Evolutionary conservation across 441 rosid genomes (phyloP), one percentile per base, ranked within the genome.

Genomic region (Jatropha multifida): DNA sequence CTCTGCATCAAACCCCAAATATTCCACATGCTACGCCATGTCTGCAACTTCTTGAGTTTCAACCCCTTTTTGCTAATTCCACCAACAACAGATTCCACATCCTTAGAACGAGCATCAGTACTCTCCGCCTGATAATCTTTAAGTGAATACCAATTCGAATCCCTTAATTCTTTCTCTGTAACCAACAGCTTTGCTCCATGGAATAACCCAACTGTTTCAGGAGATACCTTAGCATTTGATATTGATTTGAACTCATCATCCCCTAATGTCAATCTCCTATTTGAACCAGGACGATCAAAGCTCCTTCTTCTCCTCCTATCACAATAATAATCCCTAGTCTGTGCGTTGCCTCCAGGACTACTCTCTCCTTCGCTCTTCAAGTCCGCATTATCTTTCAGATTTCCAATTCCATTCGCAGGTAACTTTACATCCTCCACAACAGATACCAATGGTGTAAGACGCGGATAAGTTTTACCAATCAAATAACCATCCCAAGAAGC

Each of bases 401-500:
- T 89, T 69, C 88, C 95, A 27, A 85, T 92, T 2, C 90, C 94
- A 54, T 89, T 92, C 70, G 81, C 74, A 76, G 88, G 90, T 0
- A 92, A 82, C 83, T 96, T 84, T 32, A 58, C 27, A 58, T 58
- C 61, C 12, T 62, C 65, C 17, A 32, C 86, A 7, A 92, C 96
- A 0, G 99, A 90, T 6, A 90, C 84, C 92, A 95, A 86, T 2
- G 97, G 82, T 4, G 88, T 84, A 83, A 86, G 85, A 68, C 88
- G 77, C 5, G 89, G 88, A 69, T 84, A 85, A 5, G 87, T 73
- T 76, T 85, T 81, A 12, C 98, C 98, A 20, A 90, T 96, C 81
- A 92, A 72, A 73, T 86, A 84, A 8, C 99, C 99, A 69, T 96
- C 98, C 94, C 99, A 94, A 0, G 99, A 95, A 78, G 97, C 97